Conservation (phyloP, 768 basidiomycete genomes). For the Mycena filopes region DNA sequence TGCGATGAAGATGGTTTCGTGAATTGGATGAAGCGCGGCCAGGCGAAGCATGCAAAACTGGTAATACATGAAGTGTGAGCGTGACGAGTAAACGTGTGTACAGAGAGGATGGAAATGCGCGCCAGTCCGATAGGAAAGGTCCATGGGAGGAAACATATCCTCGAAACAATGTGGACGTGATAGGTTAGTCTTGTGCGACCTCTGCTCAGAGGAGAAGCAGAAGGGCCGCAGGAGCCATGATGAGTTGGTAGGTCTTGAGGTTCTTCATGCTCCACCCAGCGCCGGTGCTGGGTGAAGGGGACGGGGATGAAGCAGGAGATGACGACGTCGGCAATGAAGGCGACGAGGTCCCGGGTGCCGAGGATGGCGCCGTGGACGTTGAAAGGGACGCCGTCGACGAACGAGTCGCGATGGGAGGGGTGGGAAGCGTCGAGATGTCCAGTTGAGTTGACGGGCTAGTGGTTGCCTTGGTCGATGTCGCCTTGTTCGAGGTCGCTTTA, state of each 20-base stretch:
- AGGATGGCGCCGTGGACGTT: slow-evolving; percentile 17
- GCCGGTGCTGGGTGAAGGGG: slow-evolving; percentile 38
- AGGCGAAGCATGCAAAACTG: neutral
- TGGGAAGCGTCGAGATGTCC: slow-evolving; percentile 25
- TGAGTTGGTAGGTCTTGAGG: slow-evolving; percentile 3
- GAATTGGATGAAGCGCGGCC: slow-evolving; percentile 1
- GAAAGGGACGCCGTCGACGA: slow-evolving; percentile 36
- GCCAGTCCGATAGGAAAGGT: neutral
- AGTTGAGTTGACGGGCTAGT: neutral
- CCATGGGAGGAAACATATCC: neutral
- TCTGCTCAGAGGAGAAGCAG: slow-evolving; percentile 25
- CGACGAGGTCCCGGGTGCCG: slow-evolving; percentile 5
- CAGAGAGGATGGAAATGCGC: neutral
- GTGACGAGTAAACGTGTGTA: slow-evolving; percentile 17
- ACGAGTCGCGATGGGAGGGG: slow-evolving; percentile 34
- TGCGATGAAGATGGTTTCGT: no score
- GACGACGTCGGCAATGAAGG: slow-evolving; percentile 30
- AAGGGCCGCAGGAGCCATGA: slow-evolving; percentile 22
- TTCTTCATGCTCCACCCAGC: slow-evolving; percentile 38
- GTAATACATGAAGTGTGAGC: slow-evolving; percentile 26
- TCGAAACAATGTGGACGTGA: neutral
- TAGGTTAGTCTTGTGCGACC: no score
- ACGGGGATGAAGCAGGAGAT: slow-evolving; percentile 28
- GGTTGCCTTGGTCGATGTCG: neutral
- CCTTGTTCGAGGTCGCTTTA: no score